Evolutionary conservation across 768 basidiomycete species (phyloP).

Genomic region (Naganishia friedmannii): DNA sequence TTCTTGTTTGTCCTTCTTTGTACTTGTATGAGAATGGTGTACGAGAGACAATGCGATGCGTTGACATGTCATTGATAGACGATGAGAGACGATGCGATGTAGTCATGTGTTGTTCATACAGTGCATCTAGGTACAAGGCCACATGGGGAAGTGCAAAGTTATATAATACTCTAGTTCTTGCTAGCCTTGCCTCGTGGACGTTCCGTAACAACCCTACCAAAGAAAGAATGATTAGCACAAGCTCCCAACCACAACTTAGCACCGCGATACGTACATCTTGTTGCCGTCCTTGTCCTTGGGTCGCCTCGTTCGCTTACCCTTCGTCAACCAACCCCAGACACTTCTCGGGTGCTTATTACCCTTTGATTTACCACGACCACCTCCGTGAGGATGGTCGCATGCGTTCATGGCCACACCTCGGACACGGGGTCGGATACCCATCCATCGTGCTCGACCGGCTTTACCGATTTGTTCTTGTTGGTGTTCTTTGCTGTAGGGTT

Average conservation of each 20-base stretch:
- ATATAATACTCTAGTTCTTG: slow-evolving; percentile 10
- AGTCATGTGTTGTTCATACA: neutral
- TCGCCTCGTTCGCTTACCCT: slow-evolving; percentile 87
- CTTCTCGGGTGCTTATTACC: slow-evolving; percentile 90
- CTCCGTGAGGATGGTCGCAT: slow-evolving; percentile 79
- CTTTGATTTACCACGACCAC: slow-evolving; percentile 96
- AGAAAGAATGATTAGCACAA: neutral
- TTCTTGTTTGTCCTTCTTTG: neutral
- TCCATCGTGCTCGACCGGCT: slow-evolving; percentile 82
- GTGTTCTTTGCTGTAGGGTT: slow-evolving; percentile 62
- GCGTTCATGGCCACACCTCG: slow-evolving; percentile 98
- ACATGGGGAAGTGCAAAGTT: neutral
- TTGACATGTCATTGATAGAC: no score
- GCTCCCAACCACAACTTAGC: neutral
- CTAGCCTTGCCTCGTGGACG: slow-evolving; percentile 42
- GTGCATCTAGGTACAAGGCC: neutral
- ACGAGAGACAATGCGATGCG: neutral
- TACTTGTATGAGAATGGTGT: neutral
- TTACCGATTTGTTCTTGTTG: slow-evolving; percentile 81
- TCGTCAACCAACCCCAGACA: slow-evolving; percentile 87
- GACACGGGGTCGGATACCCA: slow-evolving; percentile 77
- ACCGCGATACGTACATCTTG: slow-evolving; percentile 54
- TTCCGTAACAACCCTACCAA: slow-evolving; percentile 46
- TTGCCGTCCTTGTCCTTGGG: slow-evolving; percentile 81
- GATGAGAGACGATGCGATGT: neutral